A percentile compares a stretch with the other conserved stretches of the same genome.
phyloP scores from a whole-genome alignment of 129 eudicot species.

The Flaveria bidentis region DNA sequence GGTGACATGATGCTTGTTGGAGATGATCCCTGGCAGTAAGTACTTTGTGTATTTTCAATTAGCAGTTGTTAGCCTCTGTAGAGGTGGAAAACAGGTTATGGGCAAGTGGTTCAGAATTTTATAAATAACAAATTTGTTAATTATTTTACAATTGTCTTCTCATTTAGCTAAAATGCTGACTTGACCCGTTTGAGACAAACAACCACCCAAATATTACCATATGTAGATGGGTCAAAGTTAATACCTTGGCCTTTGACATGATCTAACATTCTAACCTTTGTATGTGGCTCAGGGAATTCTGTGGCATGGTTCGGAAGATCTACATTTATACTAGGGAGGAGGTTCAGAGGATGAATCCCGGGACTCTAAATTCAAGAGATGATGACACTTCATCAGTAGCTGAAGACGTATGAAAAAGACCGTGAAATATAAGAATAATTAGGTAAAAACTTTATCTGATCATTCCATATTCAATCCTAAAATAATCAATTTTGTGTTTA shows the following conservation, averaged over 20 bases:
- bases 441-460: slow-evolving; percentile 10
- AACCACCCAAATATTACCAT: neutral
- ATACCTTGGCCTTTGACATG: neutral
- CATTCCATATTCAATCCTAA: neutral
- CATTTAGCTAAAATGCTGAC: neutral
- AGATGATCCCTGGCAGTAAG: slow-evolving; percentile 99
- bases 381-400: slow-evolving; percentile 65
- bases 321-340: slow-evolving; percentile 88
- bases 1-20: slow-evolving; percentile 99
- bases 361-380: slow-evolving; percentile 55
- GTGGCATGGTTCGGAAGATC: slow-evolving; percentile 89
- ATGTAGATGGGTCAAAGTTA: neutral
- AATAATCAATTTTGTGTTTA: neutral
- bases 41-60: neutral
- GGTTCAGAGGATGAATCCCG: slow-evolving; percentile 79
- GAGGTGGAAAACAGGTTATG: neutral
- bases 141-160: no score
- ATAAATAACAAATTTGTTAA: neutral
- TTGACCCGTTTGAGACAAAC: neutral
- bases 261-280: slow-evolving; percentile 13
- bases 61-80: no score
- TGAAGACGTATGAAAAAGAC: slow-evolving; percentile 65
- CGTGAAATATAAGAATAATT: slow-evolving; percentile 24
- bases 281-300: slow-evolving; percentile 64
- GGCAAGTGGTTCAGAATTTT: neutral